phyloP scores from a whole-genome alignment of 305 asterid species.

The Striga hermonthica region DNA sequence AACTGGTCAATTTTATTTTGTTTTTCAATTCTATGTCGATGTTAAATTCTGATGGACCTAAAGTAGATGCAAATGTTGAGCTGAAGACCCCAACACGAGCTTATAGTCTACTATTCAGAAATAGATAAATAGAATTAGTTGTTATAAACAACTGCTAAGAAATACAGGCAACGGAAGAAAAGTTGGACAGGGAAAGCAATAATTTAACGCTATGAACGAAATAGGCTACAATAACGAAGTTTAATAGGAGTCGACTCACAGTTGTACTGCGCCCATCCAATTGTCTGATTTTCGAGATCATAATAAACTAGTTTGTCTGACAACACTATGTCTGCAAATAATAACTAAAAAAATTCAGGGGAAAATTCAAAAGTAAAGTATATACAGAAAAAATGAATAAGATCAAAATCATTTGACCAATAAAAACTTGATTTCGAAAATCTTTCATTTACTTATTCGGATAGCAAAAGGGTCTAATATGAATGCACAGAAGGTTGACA shows the following conservation, averaged over 20 bases:
- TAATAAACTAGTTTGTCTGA: conserved; percentile 55
- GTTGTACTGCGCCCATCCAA: conserved; percentile 61
- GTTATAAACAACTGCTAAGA: no score
- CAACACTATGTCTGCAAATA: conserved; percentile 47
- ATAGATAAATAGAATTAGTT: no score
- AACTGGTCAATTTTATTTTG: no score
- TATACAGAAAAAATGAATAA: no score
- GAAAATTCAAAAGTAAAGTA: no score
- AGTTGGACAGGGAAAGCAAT: conserved; percentile 12
- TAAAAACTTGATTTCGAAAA: background rate
- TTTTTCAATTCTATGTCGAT: no score
- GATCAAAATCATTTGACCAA: no score
- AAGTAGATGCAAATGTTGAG: no score
- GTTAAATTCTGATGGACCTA: no score
- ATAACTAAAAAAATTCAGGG: conserved; percentile 6
- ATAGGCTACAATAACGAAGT: background rate
- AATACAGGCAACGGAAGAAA: background rate
- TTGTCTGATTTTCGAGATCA: conserved; percentile 60
- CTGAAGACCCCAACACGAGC: no score
- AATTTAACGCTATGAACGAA: background rate
- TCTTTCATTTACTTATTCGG: background rate
- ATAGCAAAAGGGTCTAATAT: background rate
- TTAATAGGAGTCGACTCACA: conserved; percentile 43
- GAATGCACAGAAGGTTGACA: background rate
- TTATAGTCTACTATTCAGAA: no score